Conservation (phyloP, 1,284 basidiomycete species). For the Ceraceosorus guamensis region DNA sequence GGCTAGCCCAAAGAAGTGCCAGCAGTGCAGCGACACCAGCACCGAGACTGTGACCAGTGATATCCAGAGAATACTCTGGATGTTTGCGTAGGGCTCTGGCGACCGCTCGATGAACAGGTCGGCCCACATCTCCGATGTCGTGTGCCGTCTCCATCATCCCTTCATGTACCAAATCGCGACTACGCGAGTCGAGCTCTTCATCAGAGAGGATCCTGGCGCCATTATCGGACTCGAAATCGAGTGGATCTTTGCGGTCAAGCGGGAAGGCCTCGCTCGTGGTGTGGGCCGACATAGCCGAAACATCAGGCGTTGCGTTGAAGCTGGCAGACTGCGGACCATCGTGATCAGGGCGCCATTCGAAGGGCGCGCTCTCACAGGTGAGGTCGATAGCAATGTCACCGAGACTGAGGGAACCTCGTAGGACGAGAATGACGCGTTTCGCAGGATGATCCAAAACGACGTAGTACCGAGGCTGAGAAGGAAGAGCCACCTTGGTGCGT, state of each 20-base stretch:
- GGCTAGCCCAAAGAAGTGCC: constrained; percentile 75
- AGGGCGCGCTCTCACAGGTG: constrained; percentile 38
- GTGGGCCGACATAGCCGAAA: background rate
- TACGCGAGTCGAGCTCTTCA: background rate
- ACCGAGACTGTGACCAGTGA: constrained; percentile 72
- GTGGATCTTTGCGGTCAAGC: background rate
- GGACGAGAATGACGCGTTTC: constrained; percentile 30
- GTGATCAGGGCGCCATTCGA: constrained; percentile 3
- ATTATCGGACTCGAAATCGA: no score
- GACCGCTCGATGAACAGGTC: constrained; percentile 69
- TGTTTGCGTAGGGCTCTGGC: constrained; percentile 63
- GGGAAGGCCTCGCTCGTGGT: background rate
- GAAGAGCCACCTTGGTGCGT: constrained; percentile 12
- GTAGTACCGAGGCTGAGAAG: constrained; percentile 35
- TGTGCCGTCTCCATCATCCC: constrained; percentile 72
- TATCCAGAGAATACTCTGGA: constrained; percentile 57
- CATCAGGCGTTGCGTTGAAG: no score
- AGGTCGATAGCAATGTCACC: constrained; percentile 45
- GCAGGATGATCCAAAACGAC: constrained; percentile 38
- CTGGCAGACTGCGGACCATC: background rate
- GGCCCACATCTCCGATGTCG: constrained; percentile 67
- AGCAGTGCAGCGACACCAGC: constrained; percentile 72
- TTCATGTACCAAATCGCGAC: constrained; percentile 46
- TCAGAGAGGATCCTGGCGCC: no score
- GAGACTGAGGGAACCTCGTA: constrained; percentile 40